phyloP scores from a whole-genome alignment of 495 filamentous ascomycete genomes.

The Aspergillus nanangensis region DNA sequence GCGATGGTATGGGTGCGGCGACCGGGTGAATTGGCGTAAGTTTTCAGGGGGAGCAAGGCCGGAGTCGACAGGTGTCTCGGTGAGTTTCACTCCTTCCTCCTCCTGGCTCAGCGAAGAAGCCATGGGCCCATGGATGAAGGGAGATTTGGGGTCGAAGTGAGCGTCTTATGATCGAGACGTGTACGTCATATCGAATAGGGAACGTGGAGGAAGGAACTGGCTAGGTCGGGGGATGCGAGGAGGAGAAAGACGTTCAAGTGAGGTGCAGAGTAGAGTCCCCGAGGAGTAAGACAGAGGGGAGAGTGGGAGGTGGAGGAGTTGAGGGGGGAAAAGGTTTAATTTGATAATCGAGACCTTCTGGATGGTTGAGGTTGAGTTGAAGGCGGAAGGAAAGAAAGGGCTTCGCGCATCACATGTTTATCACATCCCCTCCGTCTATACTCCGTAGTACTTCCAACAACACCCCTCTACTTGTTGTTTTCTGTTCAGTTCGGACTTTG shows the following conservation, averaged over 20 bases:
- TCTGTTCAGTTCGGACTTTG: no score
- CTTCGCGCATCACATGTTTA: constrained; percentile 28
- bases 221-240: background rate
- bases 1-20: constrained; percentile 73
- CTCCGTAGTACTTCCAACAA: background rate
- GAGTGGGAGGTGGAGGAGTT: background rate
- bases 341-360: no score
- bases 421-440: background rate
- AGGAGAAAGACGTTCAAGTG: background rate
- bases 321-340: no score
- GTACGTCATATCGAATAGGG: constrained; percentile 31
- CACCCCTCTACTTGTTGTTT: no score
- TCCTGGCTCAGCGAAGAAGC: constrained; percentile 32
- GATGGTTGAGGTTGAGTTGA: background rate
- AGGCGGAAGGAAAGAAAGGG: background rate
- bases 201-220: constrained; percentile 4
- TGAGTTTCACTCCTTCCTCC: constrained; percentile 26
- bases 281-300: background rate
- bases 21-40: constrained; percentile 59
- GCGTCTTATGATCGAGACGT: constrained; percentile 14
- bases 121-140: constrained; percentile 34
- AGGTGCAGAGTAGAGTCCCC: background rate
- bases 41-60: constrained; percentile 18
- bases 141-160: constrained; percentile 4
- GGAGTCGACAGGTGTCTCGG: constrained; percentile 19